Base-by-base conservation (phyloP, 768 basidiomycete genomes). In the Rhodotorula taiwanensis region DNA sequence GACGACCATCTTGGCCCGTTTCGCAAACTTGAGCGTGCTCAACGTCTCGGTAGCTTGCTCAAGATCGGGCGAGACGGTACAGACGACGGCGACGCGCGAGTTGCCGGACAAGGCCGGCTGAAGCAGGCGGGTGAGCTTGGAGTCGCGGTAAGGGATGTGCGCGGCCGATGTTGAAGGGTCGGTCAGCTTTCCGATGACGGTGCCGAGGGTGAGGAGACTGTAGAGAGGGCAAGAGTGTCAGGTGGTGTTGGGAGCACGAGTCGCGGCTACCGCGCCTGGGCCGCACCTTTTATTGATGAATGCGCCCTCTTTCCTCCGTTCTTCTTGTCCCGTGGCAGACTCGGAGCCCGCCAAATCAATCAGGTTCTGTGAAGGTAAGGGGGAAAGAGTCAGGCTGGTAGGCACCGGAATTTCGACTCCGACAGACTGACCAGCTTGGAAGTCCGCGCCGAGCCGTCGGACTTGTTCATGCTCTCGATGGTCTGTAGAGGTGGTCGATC, bases 341-440 rank as follows among this genome's bases (percentile, higher is more conserved):
- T 99, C 95, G 0, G 91, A 94, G 6, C 95, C 95, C 53, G 95
- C 95, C 16, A 99, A 80, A 80, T 99, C 92, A 62, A 95, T 95
- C 52, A 95, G 79, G 74, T 87, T 91, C 88, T 92, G 69, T 15
- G 55, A 23, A 5, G 5, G n/a, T n/a, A n/a, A n/a, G n/a, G n/a
- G n/a, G n/a, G n/a, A n/a, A n/a, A n/a, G n/a, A n/a, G n/a, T n/a
- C n/a, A n/a, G n/a, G n/a, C n/a, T n/a, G n/a, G n/a, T n/a, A n/a
- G n/a, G n/a, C n/a, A n/a, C n/a, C n/a, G n/a, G n/a, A n/a, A n/a
- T n/a, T n/a, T n/a, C n/a, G n/a, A n/a, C n/a, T n/a, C n/a, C n/a
- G 51, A 36, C 54, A n/a, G 28, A 42, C 64, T 9, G 44, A 66
- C 55, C 5, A 64, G 75, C 81, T 60, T 56, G 85, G 88, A 79